Conservation (phyloP, 257 asterid species). For the Osmanthus fragrans region DNA sequence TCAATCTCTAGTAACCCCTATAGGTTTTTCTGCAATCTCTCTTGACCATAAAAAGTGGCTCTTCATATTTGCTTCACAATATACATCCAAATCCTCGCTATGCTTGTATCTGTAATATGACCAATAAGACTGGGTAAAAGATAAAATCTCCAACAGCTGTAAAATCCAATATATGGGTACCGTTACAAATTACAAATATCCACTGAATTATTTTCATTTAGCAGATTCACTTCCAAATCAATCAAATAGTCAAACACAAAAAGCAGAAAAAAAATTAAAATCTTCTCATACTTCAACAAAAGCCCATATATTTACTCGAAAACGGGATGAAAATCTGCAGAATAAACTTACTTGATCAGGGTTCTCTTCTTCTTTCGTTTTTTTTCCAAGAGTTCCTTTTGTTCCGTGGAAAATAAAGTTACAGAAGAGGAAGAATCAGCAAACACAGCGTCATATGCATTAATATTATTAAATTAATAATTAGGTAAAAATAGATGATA, state of each 20-base stretch:
- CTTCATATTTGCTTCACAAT: not conserved
- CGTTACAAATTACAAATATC: not conserved
- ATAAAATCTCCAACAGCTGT: not conserved
- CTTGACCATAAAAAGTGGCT: not conserved
- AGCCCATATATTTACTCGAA: not conserved
- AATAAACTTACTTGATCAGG: constrained; percentile 52
- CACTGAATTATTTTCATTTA: not conserved
- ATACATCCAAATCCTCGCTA: not conserved
- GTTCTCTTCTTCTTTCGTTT: constrained; percentile 26
- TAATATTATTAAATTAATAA: constrained; percentile 18
- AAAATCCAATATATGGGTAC: not conserved
- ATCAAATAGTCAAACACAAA: constrained; percentile 31
- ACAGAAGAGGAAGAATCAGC: constrained; percentile 25
- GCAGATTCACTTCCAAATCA: constrained; percentile 30
- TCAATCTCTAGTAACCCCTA: constrained; percentile 5
- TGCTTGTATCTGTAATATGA: not conserved
- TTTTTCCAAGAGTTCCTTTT: constrained; percentile 21
- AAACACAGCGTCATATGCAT: constrained; percentile 19
- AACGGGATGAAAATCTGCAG: constrained; percentile 7
- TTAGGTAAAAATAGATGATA: constrained; percentile 18
- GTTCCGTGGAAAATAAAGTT: constrained; percentile 30
- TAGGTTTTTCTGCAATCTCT: constrained; percentile 27
- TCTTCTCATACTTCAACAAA: constrained; percentile 1
- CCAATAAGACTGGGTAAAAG: not conserved
- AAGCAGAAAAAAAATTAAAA: constrained; percentile 19